Percentiles rank a stretch among this genome's conserved stretches.
phyloP scores from a whole-genome alignment of 202 grass and related monocot species.

The Panicum hallii region DNA sequence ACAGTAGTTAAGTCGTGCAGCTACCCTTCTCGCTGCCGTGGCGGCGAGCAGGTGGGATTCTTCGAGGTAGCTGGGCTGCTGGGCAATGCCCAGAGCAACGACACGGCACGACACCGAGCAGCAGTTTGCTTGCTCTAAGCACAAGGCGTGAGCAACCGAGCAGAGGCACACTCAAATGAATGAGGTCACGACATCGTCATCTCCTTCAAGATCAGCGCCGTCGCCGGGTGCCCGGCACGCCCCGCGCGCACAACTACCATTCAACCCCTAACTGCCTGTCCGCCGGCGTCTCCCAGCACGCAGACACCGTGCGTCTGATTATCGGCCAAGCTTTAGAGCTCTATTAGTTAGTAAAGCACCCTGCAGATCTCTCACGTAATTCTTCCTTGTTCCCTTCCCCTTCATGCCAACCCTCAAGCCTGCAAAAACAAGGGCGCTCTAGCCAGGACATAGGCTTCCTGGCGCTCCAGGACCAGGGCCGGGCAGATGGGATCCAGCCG shows the following conservation, averaged over 20 bases:
- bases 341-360: not conserved
- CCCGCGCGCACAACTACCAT: slow-evolving; percentile 51
- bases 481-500: slow-evolving; percentile 51
- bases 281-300: not conserved
- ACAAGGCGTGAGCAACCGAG: not conserved
- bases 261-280: slow-evolving; percentile 55
- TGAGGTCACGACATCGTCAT: not conserved
- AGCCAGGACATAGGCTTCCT: not conserved
- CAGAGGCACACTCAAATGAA: not conserved
- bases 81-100: not conserved
- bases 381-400: slow-evolving; percentile 45
- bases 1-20: not conserved
- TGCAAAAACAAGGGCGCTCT: not conserved
- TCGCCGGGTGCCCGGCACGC: not conserved
- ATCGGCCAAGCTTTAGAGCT: not conserved
- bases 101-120: not conserved
- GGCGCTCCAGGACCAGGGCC: not conserved
- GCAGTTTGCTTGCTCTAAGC: not conserved
- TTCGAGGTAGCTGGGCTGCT: not conserved
- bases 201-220: slow-evolving; percentile 33
- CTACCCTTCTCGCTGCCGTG: not conserved
- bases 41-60: not conserved
- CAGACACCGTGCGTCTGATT: not conserved
- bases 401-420: slow-evolving; percentile 29
- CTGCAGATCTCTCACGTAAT: slow-evolving; percentile 14